Base-by-base conservation (phyloP, 2,329 filamentous ascomycete genomes). In the Rhexocercosporidium sp. region DNA sequence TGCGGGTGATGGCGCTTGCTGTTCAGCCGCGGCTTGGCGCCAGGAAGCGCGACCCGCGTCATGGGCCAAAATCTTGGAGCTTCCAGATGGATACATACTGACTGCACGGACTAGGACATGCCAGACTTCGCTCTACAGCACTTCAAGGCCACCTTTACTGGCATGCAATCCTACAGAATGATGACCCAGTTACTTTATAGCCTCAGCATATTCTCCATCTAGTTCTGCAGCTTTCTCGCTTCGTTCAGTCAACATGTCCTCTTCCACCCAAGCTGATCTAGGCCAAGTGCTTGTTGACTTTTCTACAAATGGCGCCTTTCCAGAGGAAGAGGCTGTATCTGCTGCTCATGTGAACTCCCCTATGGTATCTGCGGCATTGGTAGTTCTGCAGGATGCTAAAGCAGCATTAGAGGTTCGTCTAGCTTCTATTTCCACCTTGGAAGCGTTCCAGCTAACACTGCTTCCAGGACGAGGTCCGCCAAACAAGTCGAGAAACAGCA, bases 401-500 rank as follows among this genome's bases (percentile, higher is more conserved):
- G 67, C 76, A 4, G 79, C 79, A 62, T 78, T 86, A 34, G 81
- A 85, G 78, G 82, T 83, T 76, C 22, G 75, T 65, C 29, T 3
- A 18, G 3, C 53, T 3, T 14, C 18, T 22, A n/a, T n/a, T 3
- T 12, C 6, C 49, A 25, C 39, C 7, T n/a, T 47, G 18, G 22
- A 29, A 31, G 47, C 18, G 22, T 54, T 11, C 9, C 61, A 29
- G 41, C 62, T 74, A 57, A 73, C 51, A 44, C 37, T 29, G 27
- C 3, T 53, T 59, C 11, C 57, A 77, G 75, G 68, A 61, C 31
- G 90, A 96, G 74, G 91, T 98, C 66, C 90, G 90, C 71, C 79
- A 82, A 25, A 87, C 96, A 69, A 96, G 94, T 79, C 87, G 89
- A 75, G 89, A 93, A 71, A 91, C 89, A 20, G 91, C 90, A 65